These are phyloP conservation scores for Syzygium oleosum DNA, from an alignment of 345 rosid species.

Conservation along the genomic window DNA sequence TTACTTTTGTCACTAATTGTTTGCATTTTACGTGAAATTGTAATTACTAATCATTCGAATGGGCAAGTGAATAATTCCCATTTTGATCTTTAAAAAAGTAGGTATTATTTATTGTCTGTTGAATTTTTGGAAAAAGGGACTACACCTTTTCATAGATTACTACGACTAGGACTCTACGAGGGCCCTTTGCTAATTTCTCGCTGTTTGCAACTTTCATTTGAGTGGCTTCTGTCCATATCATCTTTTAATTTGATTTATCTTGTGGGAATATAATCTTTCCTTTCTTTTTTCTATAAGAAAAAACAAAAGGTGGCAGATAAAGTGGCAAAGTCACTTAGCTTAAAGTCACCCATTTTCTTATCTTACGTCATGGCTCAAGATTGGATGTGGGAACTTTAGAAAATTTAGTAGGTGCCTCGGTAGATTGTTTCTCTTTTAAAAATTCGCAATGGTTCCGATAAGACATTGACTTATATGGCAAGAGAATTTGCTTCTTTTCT, in stretches of 20 bases:
- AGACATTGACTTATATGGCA: background rate
- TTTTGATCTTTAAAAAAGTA: background rate
- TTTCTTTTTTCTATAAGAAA: background rate
- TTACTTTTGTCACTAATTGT: background rate
- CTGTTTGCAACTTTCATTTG: background rate
- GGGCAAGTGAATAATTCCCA: background rate
- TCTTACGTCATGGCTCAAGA: background rate
- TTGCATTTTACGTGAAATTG: background rate
- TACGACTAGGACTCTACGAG: background rate
- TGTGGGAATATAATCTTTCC: background rate
- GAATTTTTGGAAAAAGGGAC: background rate
- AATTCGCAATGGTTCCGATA: background rate
- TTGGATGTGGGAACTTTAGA: background rate
- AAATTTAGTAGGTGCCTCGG: background rate
- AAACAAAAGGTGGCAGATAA: background rate
- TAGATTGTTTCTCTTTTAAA: background rate
- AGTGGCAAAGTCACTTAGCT: background rate
- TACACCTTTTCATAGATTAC: background rate
- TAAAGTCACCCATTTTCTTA: background rate
- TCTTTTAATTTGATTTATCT: background rate
- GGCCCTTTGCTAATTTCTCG: background rate
- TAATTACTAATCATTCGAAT: background rate
- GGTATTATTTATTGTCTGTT: background rate
- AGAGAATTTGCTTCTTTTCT: background rate
- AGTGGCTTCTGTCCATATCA: background rate